phyloP scores from a whole-genome alignment of 2,329 filamentous ascomycete genomes.

The Trematosphaeria pertusa region DNA sequence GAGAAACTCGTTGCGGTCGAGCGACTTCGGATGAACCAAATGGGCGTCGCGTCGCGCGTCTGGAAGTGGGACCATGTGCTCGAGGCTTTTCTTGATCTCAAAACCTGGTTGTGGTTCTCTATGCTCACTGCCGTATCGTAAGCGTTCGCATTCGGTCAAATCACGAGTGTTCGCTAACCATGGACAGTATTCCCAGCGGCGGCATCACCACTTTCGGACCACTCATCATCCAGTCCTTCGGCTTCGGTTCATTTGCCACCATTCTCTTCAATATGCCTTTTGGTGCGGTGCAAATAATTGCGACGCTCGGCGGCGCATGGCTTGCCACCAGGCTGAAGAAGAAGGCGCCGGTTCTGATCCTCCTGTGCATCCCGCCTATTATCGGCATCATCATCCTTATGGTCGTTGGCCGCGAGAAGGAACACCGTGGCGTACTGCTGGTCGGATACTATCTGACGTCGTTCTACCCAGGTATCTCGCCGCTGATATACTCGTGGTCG shows the following conservation, averaged over 20 bases:
- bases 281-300: conserved; percentile 65
- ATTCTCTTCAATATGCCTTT: conserved; percentile 69
- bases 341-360: conserved; percentile 62
- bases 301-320: conserved; percentile 65
- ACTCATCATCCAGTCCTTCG: conserved; percentile 65
- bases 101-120: conserved; percentile 66
- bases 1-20: conserved; percentile 67
- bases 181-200: conserved; percentile 59
- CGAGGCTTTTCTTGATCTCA: conserved; percentile 64
- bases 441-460: conserved; percentile 67
- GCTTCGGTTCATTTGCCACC: conserved; percentile 62
- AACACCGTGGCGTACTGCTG: conserved; percentile 59
- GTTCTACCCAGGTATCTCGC: conserved; percentile 66
- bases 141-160: not conserved
- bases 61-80: conserved; percentile 62
- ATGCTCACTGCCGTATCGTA: conserved; percentile 23
- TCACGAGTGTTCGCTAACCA: conserved; percentile 16
- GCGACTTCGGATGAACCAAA: conserved; percentile 53
- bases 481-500: conserved; percentile 67
- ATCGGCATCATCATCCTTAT: conserved; percentile 63
- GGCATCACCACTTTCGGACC: conserved; percentile 67
- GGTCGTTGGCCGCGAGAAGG: conserved; percentile 53
- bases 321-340: conserved; percentile 61
- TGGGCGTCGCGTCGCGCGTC: conserved; percentile 50
- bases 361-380: conserved; percentile 65